These are phyloP conservation scores for Fulvia fulva DNA, from an alignment of 2,329 filamentous ascomycete species.

Conservation along the genomic window DNA sequence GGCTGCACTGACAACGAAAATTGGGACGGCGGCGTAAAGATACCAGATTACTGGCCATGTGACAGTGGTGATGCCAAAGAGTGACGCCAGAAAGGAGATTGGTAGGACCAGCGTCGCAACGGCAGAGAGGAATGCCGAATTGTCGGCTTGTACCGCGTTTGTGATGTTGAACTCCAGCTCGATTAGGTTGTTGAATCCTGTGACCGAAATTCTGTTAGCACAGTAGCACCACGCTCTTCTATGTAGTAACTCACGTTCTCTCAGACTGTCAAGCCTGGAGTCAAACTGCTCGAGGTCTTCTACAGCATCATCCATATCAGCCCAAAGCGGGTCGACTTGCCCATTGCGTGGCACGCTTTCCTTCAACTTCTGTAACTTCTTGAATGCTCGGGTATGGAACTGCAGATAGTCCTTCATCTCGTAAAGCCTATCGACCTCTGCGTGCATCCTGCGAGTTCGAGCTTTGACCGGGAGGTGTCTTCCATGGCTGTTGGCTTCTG, in stretches of 20 bases:
- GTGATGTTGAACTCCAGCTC: constrained; percentile 40
- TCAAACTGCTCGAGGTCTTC: constrained; percentile 37
- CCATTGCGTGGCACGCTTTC: constrained; percentile 28
- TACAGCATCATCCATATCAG: constrained; percentile 34
- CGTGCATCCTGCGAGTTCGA: constrained; percentile 31
- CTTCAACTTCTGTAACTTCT: constrained; percentile 35
- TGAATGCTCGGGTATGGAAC: constrained; percentile 34
- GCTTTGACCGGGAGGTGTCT: constrained; percentile 34
- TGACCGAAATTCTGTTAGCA: background rate
- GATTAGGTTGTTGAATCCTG: constrained; percentile 36
- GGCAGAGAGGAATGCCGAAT: constrained; percentile 32
- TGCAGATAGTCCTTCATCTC: constrained; percentile 36
- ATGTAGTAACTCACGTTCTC: constrained; percentile 28
- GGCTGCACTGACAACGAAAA: constrained; percentile 28
- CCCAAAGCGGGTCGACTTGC: constrained; percentile 33
- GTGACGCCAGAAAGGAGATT: constrained; percentile 33
- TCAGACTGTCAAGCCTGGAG: constrained; percentile 32
- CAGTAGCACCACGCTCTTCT: background rate
- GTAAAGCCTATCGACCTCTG: constrained; percentile 35
- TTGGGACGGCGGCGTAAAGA: constrained; percentile 32
- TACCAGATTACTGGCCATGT: constrained; percentile 32
- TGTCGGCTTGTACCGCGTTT: constrained; percentile 35
- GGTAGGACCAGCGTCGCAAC: constrained; percentile 36
- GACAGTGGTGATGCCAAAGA: constrained; percentile 36
- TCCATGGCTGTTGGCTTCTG: constrained; percentile 34